Percentiles rank a stretch among this genome's conserved stretches.
Evolutionary conservation across 2,329 filamentous ascomycete species (phyloP).

Genomic region (Neonectria punicea): DNA sequence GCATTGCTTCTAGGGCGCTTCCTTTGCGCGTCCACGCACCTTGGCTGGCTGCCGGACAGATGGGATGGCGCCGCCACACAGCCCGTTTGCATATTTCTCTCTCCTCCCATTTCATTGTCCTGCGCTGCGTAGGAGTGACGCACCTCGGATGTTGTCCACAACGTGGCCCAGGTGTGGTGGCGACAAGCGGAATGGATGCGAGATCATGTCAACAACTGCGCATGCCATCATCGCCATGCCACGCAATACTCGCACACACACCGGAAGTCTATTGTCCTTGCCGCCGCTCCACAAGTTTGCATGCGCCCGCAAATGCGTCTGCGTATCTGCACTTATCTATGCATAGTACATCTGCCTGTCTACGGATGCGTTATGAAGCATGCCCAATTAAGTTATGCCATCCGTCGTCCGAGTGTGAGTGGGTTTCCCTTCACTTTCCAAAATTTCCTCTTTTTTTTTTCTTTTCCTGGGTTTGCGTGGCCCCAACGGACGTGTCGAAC

Average conservation of each 20-base stretch:
- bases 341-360: neutral
- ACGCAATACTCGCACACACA: neutral
- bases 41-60: conserved; percentile 22
- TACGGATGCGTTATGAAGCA: neutral
- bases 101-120: neutral
- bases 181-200: conserved; percentile 6
- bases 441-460: neutral
- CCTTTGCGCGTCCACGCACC: conserved; percentile 21
- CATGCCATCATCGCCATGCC: neutral
- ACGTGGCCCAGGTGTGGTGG: conserved; percentile 26
- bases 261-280: neutral
- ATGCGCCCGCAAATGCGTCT: conserved; percentile 9
- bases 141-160: conserved; percentile 10
- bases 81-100: neutral
- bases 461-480: conserved; percentile 23
- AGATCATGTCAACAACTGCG: neutral
- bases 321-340: neutral
- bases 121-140: neutral
- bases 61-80: conserved; percentile 33
- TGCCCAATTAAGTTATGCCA: neutral
- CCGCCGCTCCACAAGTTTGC: conserved; percentile 11
- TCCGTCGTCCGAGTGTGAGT: neutral
- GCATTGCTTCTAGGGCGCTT: conserved; percentile 34
- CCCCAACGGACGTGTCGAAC: conserved; percentile 8
- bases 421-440: neutral